Evolutionary conservation across 75 land plant genomes (phyloP).

Genomic region (Cupressus sempervirens): DNA sequence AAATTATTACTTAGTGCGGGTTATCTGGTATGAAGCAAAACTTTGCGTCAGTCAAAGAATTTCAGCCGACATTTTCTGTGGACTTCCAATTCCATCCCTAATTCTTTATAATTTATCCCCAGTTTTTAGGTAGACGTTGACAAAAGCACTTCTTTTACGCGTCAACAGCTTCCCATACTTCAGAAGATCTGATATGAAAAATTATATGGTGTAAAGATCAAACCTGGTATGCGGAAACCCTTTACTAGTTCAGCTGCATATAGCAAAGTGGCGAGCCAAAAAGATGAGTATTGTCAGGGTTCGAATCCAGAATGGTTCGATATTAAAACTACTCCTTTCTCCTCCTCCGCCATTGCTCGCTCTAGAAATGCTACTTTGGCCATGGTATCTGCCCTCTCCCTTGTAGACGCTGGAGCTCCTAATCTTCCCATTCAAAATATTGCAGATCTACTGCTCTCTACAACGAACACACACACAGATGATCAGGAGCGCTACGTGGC

Average conservation of each 20-base stretch:
- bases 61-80: too few relatives aligned
- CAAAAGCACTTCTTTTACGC: not conserved
- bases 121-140: too few relatives aligned
- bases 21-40: too few relatives aligned
- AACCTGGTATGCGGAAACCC: not conserved
- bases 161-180: not conserved
- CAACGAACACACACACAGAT: not conserved
- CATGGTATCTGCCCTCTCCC: not conserved
- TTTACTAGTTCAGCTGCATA: not conserved
- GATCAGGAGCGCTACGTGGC: too few relatives aligned
- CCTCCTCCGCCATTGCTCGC: not conserved
- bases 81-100: too few relatives aligned
- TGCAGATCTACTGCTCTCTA: not conserved
- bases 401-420: not conserved
- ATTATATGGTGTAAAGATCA: not conserved
- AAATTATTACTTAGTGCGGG: too few relatives aligned
- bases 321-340: not conserved
- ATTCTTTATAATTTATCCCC: too few relatives aligned
- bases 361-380: not conserved
- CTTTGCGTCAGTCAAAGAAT: too few relatives aligned
- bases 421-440: not conserved
- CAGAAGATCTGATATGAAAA: not conserved
- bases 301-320: not conserved
- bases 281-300: not conserved
- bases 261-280: not conserved